Base-by-base conservation (phyloP, 1,139 yeast genomes). In the Pichia norvegensis region DNA sequence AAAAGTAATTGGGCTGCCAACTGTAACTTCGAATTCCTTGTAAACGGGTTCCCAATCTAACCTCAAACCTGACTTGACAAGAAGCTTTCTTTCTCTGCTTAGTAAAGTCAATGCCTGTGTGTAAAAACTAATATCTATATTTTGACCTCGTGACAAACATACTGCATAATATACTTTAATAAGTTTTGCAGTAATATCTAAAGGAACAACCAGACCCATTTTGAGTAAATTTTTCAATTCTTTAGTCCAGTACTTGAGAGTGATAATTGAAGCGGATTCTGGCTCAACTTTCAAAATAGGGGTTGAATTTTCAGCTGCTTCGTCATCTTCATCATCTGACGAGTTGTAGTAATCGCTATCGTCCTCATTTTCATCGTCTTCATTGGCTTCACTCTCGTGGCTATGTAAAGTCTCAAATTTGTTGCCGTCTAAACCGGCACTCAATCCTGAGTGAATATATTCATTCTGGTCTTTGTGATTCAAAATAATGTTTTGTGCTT, bases 211-310 rank as follows among this genome's bases (percentile, higher is more conserved):
- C 57, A 85, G 81, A 61, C 87, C 87, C 78, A 85, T 81, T 52
- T 76, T 76, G 51, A 88, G 66, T 79, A 96, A 85, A 38, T 85
- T 81, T 47, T 80, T 73, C 52, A 92, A 72, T 61, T 88, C 97
- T 48, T 85, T 81, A 0, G 97, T 85, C 96, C 97, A 90, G 51
- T 85, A 86, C 46, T 83, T 74, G 10, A 86, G 82, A 38, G 82
- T 76, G 10, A 85, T 79, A 5, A 85, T 81, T 0, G 92, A 80
- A 1, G 94, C 85, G 0, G 86, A 79, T 54, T 76, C 73, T 4
- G 84, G 79, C 4, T 81, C 72, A 16, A 78, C 73, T 52, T 79
- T 80, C 39, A 58, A 45, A n/a, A 61, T 61, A 1, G 67, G 67
- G 0, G 67, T 63, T 1, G 65, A 56, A 1, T 59, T 54, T 7